Evolutionary conservation across 208 protist genomes (phyloP).

Genomic region (Acanthamoeba castellanii): DNA sequence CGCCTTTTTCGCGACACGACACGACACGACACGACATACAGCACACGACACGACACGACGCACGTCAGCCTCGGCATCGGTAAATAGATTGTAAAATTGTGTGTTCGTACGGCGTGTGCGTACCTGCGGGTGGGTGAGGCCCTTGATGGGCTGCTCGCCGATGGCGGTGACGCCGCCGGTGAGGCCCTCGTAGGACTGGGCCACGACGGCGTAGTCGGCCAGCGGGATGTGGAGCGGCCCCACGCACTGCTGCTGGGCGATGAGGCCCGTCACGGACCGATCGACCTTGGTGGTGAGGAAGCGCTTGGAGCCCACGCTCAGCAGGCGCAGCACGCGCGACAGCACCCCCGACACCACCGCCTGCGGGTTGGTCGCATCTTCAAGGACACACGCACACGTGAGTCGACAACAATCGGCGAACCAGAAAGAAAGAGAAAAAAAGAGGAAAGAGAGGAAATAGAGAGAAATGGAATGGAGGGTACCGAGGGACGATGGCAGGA

Average conservation of each 20-base stretch:
- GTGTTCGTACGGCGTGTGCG: not conserved
- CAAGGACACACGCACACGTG: not conserved
- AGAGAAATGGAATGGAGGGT: not conserved
- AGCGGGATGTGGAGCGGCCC: slow-evolving; percentile 89
- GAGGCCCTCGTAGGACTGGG: slow-evolving; percentile 77
- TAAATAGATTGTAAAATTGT: not conserved
- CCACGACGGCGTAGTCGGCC: slow-evolving; percentile 87
- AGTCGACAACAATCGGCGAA: not conserved
- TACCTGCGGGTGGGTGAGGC: slow-evolving; percentile 45
- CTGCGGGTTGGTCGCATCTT: not conserved
- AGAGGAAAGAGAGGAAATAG: not conserved
- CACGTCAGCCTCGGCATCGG: not conserved
- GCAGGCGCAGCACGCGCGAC: slow-evolving; percentile 80
- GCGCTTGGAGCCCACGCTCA: slow-evolving; percentile 90
- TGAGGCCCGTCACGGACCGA: slow-evolving; percentile 88
- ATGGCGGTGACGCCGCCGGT: slow-evolving; percentile 74
- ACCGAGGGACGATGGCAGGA: slow-evolving; percentile 60
- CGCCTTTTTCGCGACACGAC: slow-evolving; percentile 17
- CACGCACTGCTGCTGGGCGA: slow-evolving; percentile 91
- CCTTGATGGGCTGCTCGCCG: slow-evolving; percentile 91
- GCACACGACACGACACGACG: not conserved
- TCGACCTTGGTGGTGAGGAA: slow-evolving; percentile 92
- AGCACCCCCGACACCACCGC: not conserved
- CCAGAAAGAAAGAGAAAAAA: not conserved
- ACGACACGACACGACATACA: not conserved